These are phyloP conservation scores for Nymphaea colorata DNA, from an alignment of 164 flowering plant species.

Conservation along the genomic window DNA sequence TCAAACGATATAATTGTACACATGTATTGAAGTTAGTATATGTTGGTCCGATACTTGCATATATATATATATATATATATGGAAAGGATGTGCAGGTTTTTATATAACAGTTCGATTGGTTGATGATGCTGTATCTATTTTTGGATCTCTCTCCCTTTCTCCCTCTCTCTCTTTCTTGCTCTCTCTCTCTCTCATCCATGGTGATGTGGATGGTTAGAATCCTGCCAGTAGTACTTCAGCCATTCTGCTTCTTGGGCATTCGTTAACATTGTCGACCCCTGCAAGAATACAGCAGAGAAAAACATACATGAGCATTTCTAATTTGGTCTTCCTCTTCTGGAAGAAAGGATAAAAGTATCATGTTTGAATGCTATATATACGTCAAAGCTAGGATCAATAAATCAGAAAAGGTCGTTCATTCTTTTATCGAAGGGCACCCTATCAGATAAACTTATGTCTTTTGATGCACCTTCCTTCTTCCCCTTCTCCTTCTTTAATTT, in stretches of 20 bases:
- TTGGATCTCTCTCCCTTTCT: background rate
- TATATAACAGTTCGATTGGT: background rate
- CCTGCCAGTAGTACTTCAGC: background rate
- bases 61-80: no score
- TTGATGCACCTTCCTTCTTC: background rate
- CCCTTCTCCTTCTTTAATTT: background rate
- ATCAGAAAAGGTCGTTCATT: background rate
- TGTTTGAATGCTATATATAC: no score
- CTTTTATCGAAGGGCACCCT: background rate
- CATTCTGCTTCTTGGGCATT: background rate
- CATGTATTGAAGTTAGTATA: background rate
- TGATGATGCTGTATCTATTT: no score
- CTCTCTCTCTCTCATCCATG: background rate
- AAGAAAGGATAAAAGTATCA: no score
- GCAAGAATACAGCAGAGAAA: background rate
- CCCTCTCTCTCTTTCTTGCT: background rate
- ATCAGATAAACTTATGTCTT: background rate
- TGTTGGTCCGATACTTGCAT: background rate
- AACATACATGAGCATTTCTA: background rate
- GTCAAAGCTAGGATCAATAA: background rate
- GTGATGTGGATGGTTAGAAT: background rate
- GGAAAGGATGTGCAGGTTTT: background rate
- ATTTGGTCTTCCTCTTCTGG: background rate
- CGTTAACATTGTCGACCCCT: background rate
- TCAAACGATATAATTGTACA: background rate